phyloP scores from a whole-genome alignment of 495 filamentous ascomycete species.

The Tuber indicum region DNA sequence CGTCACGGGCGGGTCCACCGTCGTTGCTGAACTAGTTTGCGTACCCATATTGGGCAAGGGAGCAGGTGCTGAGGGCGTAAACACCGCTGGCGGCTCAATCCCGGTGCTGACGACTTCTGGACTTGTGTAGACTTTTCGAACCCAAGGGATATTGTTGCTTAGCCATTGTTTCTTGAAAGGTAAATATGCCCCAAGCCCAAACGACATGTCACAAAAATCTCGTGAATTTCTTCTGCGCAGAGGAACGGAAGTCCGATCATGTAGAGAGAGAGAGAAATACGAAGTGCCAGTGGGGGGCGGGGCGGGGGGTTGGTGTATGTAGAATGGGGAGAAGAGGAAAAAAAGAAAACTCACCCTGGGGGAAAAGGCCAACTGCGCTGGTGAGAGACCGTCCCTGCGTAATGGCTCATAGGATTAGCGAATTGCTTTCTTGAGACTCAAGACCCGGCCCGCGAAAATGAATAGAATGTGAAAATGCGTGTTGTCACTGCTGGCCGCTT shows the following conservation, averaged over 20 bases:
- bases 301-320: not conserved
- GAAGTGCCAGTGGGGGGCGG: not conserved
- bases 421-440: not conserved
- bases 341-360: slow-evolving; percentile 32
- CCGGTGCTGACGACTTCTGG: slow-evolving; percentile 18
- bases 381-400: slow-evolving; percentile 37
- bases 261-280: not conserved
- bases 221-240: not conserved
- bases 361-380: slow-evolving; percentile 37
- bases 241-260: not conserved
- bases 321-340: slow-evolving; percentile 7
- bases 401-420: slow-evolving; percentile 2
- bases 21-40: slow-evolving; percentile 9
- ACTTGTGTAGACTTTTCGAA: slow-evolving; percentile 34
- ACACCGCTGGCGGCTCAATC: slow-evolving; percentile 21
- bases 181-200: not conserved
- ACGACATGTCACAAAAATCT: not conserved
- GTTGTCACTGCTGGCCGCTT: not conserved
- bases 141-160: slow-evolving; percentile 7
- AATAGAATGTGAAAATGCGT: not conserved
- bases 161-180: slow-evolving; percentile 4
- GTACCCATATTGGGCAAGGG: slow-evolving; percentile 12
- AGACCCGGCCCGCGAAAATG: not conserved
- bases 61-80: slow-evolving; percentile 20
- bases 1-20: slow-evolving; percentile 13